phyloP scores from a whole-genome alignment of 768 basidiomycete genomes.

The Pleurotus citrinopileatus region DNA sequence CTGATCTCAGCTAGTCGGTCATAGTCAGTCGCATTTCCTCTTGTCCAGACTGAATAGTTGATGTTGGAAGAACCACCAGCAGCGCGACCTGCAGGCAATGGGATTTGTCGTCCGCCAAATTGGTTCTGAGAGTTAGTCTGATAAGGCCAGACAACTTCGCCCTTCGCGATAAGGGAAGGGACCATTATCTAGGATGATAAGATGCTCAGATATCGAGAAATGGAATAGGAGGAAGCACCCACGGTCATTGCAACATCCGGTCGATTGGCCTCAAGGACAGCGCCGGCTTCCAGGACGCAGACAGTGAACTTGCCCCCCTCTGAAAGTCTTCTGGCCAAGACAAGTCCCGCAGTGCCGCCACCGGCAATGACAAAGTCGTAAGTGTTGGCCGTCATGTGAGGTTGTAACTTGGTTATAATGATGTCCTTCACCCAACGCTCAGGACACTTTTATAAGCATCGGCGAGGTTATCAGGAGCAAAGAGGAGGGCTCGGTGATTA shows the following conservation, averaged over 20 bases:
- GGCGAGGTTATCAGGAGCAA: too few species aligned
- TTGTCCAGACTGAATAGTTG: not conserved
- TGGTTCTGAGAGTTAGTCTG: not conserved
- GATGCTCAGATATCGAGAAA: not conserved
- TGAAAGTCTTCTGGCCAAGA: conserved; percentile 33
- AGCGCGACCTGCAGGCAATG: not conserved
- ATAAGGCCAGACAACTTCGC: conserved; percentile 2
- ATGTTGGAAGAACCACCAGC: not conserved
- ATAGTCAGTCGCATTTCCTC: conserved; percentile 2
- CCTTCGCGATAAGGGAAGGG: not conserved
- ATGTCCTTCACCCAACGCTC: too few species aligned
- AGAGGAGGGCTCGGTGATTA: too few species aligned
- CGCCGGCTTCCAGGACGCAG: conserved; percentile 30
- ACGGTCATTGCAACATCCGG: conserved; percentile 4
- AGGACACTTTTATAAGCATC: too few species aligned
- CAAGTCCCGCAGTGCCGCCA: conserved; percentile 29
- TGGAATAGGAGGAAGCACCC: not conserved
- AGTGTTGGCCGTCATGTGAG: too few species aligned
- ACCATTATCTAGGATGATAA: not conserved
- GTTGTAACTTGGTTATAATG: too few species aligned
- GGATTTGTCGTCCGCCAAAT: not conserved
- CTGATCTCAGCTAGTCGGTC: conserved; percentile 1
- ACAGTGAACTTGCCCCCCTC: conserved; percentile 31
- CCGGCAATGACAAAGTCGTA: conserved; percentile 15
- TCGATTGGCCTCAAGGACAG: conserved; percentile 8